These are phyloP conservation scores for Auricularia sp. DNA, from an alignment of 768 basidiomycete genomes.

Conservation along the genomic window DNA sequence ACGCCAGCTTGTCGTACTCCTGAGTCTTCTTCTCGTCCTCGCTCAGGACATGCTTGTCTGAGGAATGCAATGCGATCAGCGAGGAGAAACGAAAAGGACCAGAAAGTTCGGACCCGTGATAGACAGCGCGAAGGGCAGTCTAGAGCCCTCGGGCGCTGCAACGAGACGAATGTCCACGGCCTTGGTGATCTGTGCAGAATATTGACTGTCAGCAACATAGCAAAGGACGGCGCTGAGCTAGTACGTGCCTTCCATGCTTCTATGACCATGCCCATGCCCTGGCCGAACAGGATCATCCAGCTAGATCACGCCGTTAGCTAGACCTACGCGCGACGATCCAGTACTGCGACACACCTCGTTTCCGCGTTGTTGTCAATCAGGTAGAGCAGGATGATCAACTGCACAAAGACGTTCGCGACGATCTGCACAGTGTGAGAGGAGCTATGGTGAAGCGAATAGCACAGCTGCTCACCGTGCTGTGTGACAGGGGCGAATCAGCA, in stretches of 20 bases:
- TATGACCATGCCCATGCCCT: conserved; percentile 68
- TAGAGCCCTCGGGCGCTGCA: conserved; percentile 48
- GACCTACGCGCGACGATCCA: too few species aligned
- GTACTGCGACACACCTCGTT: conserved; percentile 36
- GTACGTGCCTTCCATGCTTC: conserved; percentile 86
- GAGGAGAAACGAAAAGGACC: background rate
- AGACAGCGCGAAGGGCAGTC: conserved; percentile 68
- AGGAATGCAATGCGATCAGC: conserved; percentile 8
- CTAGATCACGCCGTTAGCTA: background rate
- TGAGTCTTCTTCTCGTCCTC: conserved; percentile 98
- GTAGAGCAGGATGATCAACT: conserved; percentile 81
- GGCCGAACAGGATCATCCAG: conserved; percentile 93
- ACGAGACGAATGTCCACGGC: conserved; percentile 79
- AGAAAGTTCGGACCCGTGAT: conserved; percentile 54
- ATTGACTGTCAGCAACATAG: conserved; percentile 4
- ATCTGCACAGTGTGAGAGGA: conserved; percentile 33
- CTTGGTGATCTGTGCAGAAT: conserved; percentile 56
- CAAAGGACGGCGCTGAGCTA: background rate
- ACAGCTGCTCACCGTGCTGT: conserved; percentile 42
- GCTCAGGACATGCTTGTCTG: conserved; percentile 89
- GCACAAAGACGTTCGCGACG: conserved; percentile 90
- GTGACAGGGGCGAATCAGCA: conserved; percentile 14
- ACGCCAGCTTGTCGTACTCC: conserved; percentile 90
- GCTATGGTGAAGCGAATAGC: background rate
- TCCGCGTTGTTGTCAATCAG: conserved; percentile 92